A percentile compares a stretch with the other conserved stretches of the same genome.
Conservation (phyloP, 305 asterid genomes). For the Euphrasia arctica region DNA sequence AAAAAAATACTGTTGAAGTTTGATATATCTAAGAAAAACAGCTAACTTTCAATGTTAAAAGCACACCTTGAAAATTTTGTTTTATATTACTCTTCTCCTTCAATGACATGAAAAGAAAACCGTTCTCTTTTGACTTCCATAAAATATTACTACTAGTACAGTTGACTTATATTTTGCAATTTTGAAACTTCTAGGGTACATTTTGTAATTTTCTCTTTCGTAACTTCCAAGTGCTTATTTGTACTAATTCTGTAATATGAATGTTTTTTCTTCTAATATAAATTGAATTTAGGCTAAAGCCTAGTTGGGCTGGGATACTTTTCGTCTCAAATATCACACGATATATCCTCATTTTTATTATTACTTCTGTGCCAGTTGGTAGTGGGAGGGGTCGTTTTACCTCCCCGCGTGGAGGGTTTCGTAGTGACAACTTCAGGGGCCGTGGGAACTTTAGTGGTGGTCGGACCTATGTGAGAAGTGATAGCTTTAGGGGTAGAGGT, state of each 20-base stretch:
- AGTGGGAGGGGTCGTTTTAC: constrained; percentile 61
- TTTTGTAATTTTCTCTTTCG: not conserved
- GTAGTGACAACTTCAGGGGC: constrained; percentile 51
- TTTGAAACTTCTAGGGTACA: not conserved
- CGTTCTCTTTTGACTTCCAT: too few species aligned
- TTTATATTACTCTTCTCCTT: not conserved
- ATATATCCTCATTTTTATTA: constrained; percentile 4
- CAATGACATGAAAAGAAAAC: not conserved
- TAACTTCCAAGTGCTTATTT: not conserved
- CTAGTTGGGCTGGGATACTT: not conserved
- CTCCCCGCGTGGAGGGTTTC: constrained; percentile 62
- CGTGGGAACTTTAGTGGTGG: constrained; percentile 51
- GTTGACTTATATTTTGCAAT: too few species aligned
- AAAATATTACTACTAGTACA: too few species aligned
- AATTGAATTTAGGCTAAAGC: not conserved
- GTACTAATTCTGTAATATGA: not conserved
- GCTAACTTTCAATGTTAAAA: not conserved
- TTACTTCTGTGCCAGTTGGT: constrained; percentile 47
- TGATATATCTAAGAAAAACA: not conserved
- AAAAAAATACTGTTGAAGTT: not conserved
- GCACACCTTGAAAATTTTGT: not conserved
- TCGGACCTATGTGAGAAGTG: constrained; percentile 27
- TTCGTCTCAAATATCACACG: not conserved
- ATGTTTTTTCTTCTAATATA: not conserved
- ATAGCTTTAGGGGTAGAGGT: constrained; percentile 51